A percentile compares a stretch with the other conserved stretches of the same genome.
phyloP scores from a whole-genome alignment of 768 basidiomycete genomes.

The Agaricus blazei region DNA sequence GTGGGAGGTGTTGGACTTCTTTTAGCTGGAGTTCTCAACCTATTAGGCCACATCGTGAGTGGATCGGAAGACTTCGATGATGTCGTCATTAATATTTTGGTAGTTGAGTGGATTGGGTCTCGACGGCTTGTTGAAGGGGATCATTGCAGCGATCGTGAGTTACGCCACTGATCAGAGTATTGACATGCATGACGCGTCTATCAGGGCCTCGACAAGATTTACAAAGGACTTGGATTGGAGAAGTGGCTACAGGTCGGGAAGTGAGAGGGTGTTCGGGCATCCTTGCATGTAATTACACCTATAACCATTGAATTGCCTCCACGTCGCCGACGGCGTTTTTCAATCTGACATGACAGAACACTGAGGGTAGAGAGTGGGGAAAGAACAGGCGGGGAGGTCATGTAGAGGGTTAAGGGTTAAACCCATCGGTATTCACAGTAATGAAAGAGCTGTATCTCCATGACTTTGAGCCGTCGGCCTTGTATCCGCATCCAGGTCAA shows the following conservation, averaged over 20 bases:
- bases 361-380: no score
- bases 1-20: slow-evolving; percentile 31
- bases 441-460: slow-evolving; percentile 27
- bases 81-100: background rate
- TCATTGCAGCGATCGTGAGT: slow-evolving; percentile 23
- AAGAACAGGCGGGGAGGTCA: no score
- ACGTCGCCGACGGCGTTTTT: no score
- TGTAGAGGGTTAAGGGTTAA: no score
- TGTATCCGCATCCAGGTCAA: slow-evolving; percentile 28
- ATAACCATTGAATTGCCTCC: no score
- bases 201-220: slow-evolving; percentile 30
- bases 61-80: no score
- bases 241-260: slow-evolving; percentile 20
- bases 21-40: slow-evolving; percentile 29
- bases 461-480: slow-evolving; percentile 27
- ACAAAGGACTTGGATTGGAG: slow-evolving; percentile 26
- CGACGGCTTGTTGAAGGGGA: slow-evolving; percentile 26
- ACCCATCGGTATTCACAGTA: slow-evolving; percentile 18
- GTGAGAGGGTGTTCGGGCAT: background rate
- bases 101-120: slow-evolving; percentile 27
- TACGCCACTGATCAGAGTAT: no score
- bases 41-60: slow-evolving; percentile 24
- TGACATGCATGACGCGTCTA: background rate
- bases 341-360: no score
- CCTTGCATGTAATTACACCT: no score